Conservation (phyloP, 1,284 basidiomycete species). For the Vanrija humicola region DNA sequence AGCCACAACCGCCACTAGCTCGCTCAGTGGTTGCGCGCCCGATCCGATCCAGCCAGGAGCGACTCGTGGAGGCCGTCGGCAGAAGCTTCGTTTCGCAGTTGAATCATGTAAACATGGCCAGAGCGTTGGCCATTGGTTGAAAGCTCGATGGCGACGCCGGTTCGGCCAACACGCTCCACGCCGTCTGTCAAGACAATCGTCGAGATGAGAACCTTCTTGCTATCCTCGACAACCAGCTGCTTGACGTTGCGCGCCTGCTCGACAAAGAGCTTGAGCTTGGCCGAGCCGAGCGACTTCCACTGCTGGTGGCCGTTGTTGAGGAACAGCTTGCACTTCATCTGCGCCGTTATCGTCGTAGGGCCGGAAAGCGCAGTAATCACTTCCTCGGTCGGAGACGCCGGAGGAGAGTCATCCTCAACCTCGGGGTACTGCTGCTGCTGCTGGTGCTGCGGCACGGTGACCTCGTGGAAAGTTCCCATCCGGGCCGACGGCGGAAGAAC, state of each 20-base stretch:
- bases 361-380: conserved; percentile 57
- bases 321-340: conserved; percentile 99
- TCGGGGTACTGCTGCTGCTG: conserved; percentile 25
- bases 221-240: conserved; percentile 88
- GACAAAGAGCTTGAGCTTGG: conserved; percentile 78
- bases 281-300: conserved; percentile 92
- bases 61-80: conserved; percentile 81
- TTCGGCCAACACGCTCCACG: conserved; percentile 95
- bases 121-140: conserved; percentile 84
- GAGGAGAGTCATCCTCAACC: conserved; percentile 65
- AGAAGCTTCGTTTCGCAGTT: conserved; percentile 80
- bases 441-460: conserved; percentile 16
- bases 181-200: conserved; percentile 94
- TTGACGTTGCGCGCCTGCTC: conserved; percentile 78
- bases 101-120: conserved; percentile 98
- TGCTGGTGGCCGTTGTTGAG: conserved; percentile 90
- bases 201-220: conserved; percentile 74
- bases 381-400: conserved; percentile 63
- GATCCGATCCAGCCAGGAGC: conserved; percentile 81
- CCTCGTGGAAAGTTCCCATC: conserved; percentile 26
- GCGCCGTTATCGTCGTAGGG: conserved; percentile 73
- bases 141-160: conserved; percentile 92
- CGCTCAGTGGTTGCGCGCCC: conserved; percentile 39
- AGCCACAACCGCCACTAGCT: not conserved
- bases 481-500: conserved; percentile 26